Percentiles rank a stretch among this genome's conserved stretches.
phyloP scores from a whole-genome alignment of 345 rosid species.

The Euphorbia peplus region DNA sequence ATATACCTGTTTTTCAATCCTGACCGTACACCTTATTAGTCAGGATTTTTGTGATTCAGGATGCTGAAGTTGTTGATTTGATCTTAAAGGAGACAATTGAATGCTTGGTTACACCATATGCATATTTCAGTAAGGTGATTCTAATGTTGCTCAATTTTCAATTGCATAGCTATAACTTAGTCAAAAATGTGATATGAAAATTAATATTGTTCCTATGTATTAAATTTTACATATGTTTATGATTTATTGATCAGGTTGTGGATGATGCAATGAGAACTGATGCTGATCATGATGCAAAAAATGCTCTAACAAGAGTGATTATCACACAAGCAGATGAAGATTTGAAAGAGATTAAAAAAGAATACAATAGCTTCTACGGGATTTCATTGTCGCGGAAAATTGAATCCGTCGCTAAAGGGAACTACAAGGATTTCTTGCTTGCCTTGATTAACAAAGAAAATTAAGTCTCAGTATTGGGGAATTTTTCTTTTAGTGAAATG shows the following conservation, averaged over 20 bases:
- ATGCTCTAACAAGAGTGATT: slow-evolving; percentile 64
- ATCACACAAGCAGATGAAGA: slow-evolving; percentile 68
- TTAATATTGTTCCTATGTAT: too few relatives aligned
- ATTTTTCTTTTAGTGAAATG: slow-evolving; percentile 4
- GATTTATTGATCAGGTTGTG: slow-evolving; percentile 44
- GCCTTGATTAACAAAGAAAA: slow-evolving; percentile 27
- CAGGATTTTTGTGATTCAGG: slow-evolving; percentile 34
- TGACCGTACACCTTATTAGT: too few relatives aligned
- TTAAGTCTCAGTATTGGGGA: too few relatives aligned
- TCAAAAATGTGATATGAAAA: too few relatives aligned
- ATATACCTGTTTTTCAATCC: not conserved
- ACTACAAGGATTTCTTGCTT: slow-evolving; percentile 71
- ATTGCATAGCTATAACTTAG: not conserved
- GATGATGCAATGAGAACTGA: slow-evolving; percentile 47
- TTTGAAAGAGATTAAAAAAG: slow-evolving; percentile 51
- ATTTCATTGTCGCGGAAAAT: not conserved
- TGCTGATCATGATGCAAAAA: slow-evolving; percentile 50
- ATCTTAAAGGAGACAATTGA: slow-evolving; percentile 48
- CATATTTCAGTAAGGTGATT: slow-evolving; percentile 68
- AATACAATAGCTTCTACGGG: slow-evolving; percentile 40
- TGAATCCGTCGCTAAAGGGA: slow-evolving; percentile 58
- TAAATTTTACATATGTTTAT: not conserved
- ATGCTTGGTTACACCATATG: slow-evolving; percentile 58
- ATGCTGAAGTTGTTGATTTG: slow-evolving; percentile 32
- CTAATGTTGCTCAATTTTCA: not conserved